Base-by-base conservation (phyloP, 306 rosid genomes). In the Astragalus glycyphyllos region DNA sequence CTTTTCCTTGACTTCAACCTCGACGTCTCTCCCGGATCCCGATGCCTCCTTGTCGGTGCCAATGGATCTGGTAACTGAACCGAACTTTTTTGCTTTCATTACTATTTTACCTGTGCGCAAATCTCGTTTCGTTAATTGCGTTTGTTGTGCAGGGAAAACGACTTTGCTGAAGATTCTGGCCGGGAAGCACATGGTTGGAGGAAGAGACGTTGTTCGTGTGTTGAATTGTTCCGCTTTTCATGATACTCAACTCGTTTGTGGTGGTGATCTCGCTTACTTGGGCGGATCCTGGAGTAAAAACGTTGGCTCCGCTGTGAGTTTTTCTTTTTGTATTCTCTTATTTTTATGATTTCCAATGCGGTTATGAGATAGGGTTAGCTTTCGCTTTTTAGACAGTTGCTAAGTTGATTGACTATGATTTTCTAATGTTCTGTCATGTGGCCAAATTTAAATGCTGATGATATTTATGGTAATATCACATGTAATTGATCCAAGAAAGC, bases 101-200 rank as follows among this genome's bases (percentile, higher is more conserved):
- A 2, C 16, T 34, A 12, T 38, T 41, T 23, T 42, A 4, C 4
- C 16, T 61, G 4, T 11, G 58, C 29, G 17, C 35, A 50, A 41
- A 38, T 23, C 16, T 20, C 7, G 9, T 20, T 29, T 37, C 10
- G n/a, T 17, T 23, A n/a, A 71, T 56, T 8, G 37, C 31, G 49
- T 38, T 37, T 79, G 37, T 82, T 79, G 37, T 82, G 74, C 85
- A 92, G 98, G 98, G 74, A 93, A 93, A 72, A 91, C 99, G 14
- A 89, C 94, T 14, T 71, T 94, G 84, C 85, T 89, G 74, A 94
- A 91, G 87, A 91, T 91, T 78, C 59, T 91, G 32, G 97, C 89
- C 1, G 97, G 96, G 42, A 94, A 84, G 82, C 96, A 94, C 49
- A 89, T 91, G 99, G 99, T 94, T 58, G 99, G 97, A 74, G 99